Evolutionary conservation across 179 eudicot genomes (phyloP), one percentile per base, ranked within the genome.

Genomic region (Silene noctiflora): DNA sequence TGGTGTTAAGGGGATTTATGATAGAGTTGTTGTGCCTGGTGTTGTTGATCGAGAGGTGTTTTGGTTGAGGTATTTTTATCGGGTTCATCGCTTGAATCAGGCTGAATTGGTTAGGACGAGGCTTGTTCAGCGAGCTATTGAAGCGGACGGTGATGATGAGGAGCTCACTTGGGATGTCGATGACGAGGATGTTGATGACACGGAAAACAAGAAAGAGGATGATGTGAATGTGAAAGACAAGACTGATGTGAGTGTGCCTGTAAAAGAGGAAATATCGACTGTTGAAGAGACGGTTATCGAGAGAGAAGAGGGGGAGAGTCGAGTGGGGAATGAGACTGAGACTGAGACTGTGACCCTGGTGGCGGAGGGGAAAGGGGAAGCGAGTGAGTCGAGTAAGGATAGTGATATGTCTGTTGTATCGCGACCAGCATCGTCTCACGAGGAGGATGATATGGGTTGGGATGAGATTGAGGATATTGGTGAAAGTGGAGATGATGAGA

Each of bases 381-480:
- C 17, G 20, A 77, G 51, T 70, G 89, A 79, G 72, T 76, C 81
- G 13, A 69, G 84, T 67, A 84, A 14, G 56, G 88, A 90, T 48
- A 83, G 84, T 83, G 89, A 85, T 73, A 73, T 85, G 0, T 83
- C 88, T 0, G 81, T 81, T 42, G 88, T 85, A 5, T 84, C 90
- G 5, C 78, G 80, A 31, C 86, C 86, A 73, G 85, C 82, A 0
- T 78, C 86, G 68, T 68, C 60, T 29, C 69, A 76, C 0, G 97
- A 87, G 71, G 94, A 88, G 80, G 95, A 90, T 33, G 97, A 91
- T 69, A 79, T 92, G 78, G 96, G 84, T 10, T 92, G 97, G 97
- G 97, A 92, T 82, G 97, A 92, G 81, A 91, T 92, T 81, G 97
- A 87, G 84, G 92, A 92, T 82, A 65, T 89, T 65, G 96, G 83